Percentiles rank a stretch among this genome's conserved stretches.
These are phyloP conservation scores for Asterionellopsis glacialis DNA, from an alignment of 108 stramenopile species.

Conservation along the genomic window DNA sequence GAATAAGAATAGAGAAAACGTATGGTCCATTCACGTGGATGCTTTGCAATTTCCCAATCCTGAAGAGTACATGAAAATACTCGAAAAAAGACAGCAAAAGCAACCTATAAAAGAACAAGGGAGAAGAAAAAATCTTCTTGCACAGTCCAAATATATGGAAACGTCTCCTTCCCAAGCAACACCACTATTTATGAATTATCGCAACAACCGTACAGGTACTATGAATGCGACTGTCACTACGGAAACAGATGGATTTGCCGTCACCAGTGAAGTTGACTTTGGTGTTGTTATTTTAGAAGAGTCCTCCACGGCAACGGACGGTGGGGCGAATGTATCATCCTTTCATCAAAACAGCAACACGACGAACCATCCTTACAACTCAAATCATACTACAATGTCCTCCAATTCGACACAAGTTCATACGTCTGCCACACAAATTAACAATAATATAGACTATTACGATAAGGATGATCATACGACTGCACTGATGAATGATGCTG, in stretches of 20 bases:
- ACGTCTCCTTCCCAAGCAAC: too few relatives aligned
- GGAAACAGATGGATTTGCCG: constrained; percentile 9
- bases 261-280: constrained; percentile 4
- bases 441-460: not conserved
- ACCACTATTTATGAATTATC: too few relatives aligned
- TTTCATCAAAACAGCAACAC: too few relatives aligned
- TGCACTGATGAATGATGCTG: not conserved
- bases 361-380: too few relatives aligned
- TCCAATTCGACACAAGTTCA: not conserved
- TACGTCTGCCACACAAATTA: not conserved
- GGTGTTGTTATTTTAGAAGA: constrained; percentile 5
- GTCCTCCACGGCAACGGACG: constrained; percentile 4
- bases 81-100: constrained; percentile 8
- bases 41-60: not conserved
- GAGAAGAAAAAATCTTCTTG: not conserved
- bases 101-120: not conserved
- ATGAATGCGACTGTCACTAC: constrained; percentile 7
- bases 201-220: too few relatives aligned
- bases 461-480: not conserved
- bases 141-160: too few relatives aligned
- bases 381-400: constrained; percentile 1
- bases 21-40: constrained; percentile 1
- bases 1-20: not conserved
- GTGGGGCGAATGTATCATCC: too few relatives aligned
- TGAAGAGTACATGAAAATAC: not conserved